Evolutionary conservation across 345 rosid species (phyloP).

Genomic region (Camelina laxa): DNA sequence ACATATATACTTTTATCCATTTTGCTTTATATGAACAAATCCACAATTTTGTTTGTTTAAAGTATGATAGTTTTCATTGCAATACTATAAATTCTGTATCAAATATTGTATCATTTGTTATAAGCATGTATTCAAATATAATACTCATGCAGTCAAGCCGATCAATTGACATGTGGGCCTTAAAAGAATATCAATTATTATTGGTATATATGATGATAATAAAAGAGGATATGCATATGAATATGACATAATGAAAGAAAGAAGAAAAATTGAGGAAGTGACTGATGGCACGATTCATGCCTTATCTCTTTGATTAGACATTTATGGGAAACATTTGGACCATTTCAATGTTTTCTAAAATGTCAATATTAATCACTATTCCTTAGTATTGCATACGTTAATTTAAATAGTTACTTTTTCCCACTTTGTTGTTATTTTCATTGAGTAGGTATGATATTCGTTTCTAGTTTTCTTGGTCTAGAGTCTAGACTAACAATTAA

Average conservation of each 20-base stretch:
- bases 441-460: background rate
- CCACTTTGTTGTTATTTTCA: constrained; percentile 2
- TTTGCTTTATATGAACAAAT: too few species aligned
- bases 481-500: background rate
- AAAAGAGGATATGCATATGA: background rate
- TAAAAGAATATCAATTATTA: background rate
- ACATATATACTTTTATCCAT: too few species aligned
- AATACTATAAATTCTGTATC: background rate
- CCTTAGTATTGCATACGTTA: constrained; percentile 32
- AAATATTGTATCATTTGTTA: background rate
- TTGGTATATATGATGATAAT: background rate
- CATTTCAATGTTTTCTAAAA: constrained; percentile 13
- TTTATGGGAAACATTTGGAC: constrained; percentile 28
- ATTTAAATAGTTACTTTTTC: constrained; percentile 6
- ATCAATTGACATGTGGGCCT: constrained; percentile 21
- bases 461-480: constrained; percentile 22
- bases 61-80: background rate
- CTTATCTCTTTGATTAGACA: constrained; percentile 35
- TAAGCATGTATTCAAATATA: background rate
- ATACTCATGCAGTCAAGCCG: background rate
- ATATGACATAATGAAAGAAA: constrained; percentile 1
- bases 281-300: constrained; percentile 36
- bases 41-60: too few species aligned
- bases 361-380: constrained; percentile 11
- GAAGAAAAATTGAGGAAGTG: background rate